These are phyloP conservation scores for Fermentozyma sake DNA, from an alignment of 1,139 yeast genomes.

Conservation along the genomic window DNA sequence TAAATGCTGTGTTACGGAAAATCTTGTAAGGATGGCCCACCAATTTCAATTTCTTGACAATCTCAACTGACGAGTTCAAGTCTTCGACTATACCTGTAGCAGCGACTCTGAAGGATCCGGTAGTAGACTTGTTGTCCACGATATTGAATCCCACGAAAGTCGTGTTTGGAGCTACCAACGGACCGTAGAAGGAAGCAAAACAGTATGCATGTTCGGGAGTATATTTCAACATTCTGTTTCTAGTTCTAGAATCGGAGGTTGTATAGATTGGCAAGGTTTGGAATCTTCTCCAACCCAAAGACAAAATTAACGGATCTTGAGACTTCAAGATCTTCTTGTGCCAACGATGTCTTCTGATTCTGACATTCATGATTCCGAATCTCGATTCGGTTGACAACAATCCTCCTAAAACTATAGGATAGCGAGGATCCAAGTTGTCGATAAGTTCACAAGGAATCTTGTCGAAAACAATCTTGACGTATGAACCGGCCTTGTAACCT, in stretches of 20 bases:
- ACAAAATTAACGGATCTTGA: constrained; percentile 89
- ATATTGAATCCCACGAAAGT: constrained; percentile 94
- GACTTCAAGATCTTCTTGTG: constrained; percentile 93
- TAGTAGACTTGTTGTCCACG: constrained; percentile 77
- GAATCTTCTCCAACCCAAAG: constrained; percentile 97
- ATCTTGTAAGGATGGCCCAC: constrained; percentile 94
- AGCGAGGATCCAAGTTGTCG: constrained; percentile 78
- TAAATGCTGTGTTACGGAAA: constrained; percentile 93
- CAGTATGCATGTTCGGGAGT: constrained; percentile 98
- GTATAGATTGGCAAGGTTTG: constrained; percentile 95
- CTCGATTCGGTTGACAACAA: constrained; percentile 84
- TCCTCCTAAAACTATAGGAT: constrained; percentile 88
- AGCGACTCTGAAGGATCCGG: constrained; percentile 89
- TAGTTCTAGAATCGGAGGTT: constrained; percentile 93
- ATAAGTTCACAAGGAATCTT: constrained; percentile 86
- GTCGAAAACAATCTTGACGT: constrained; percentile 84
- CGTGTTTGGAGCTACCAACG: constrained; percentile 94
- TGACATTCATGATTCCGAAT: constrained; percentile 88
- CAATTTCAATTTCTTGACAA: constrained; percentile 90
- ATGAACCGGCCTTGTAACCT: constrained; percentile 91
- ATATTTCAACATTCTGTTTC: constrained; percentile 96
- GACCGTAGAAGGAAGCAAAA: constrained; percentile 95
- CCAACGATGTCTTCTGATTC: constrained; percentile 98
- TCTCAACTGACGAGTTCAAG: constrained; percentile 83
- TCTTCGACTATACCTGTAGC: constrained; percentile 98